A percentile compares a stretch with the other conserved stretches of the same genome.
phyloP scores from a whole-genome alignment of 441 rosid species.

The Aleurites moluccanus region DNA sequence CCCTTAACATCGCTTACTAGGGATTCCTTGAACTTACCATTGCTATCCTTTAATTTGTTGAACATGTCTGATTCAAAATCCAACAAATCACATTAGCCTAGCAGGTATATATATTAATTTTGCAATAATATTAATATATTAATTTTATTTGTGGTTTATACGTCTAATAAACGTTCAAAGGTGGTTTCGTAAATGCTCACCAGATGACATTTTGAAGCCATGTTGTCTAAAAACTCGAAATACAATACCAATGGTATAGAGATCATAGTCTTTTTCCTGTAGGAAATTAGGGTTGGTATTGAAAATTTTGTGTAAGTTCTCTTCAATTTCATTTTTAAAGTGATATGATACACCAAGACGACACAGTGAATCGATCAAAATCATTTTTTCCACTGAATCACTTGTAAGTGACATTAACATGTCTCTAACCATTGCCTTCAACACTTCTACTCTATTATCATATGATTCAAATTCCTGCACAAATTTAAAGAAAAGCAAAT shows the following conservation, averaged over 20 bases:
- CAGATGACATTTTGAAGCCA: slow-evolving; percentile 23
- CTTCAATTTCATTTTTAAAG: slow-evolving; percentile 7
- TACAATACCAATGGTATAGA: slow-evolving; percentile 6
- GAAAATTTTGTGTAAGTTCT: slow-evolving; percentile 8
- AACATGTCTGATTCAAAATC: slow-evolving; percentile 16
- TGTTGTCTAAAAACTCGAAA: slow-evolving; percentile 28
- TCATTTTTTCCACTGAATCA: slow-evolving; percentile 7
- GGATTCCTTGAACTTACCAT: slow-evolving; percentile 12
- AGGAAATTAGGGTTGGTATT: background rate
- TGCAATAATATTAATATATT: background rate
- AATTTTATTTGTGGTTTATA: background rate
- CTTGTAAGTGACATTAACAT: background rate
- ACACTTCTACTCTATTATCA: background rate
- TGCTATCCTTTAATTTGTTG: slow-evolving; percentile 12
- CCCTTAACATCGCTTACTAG: background rate
- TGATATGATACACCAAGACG: slow-evolving; percentile 31
- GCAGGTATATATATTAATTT: too few relatives aligned
- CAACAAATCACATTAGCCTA: too few relatives aligned
- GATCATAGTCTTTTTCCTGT: background rate
- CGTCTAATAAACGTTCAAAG: too few relatives aligned
- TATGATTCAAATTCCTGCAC: slow-evolving; percentile 22
- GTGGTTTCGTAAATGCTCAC: background rate
- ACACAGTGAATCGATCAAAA: slow-evolving; percentile 19
- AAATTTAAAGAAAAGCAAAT: background rate
- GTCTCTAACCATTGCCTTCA: slow-evolving; percentile 8